A percentile compares a stretch with the other conserved stretches of the same genome.
Evolutionary conservation across 108 stramenopile species (phyloP).

Genomic region (Stephanodiscus minutulus): DNA sequence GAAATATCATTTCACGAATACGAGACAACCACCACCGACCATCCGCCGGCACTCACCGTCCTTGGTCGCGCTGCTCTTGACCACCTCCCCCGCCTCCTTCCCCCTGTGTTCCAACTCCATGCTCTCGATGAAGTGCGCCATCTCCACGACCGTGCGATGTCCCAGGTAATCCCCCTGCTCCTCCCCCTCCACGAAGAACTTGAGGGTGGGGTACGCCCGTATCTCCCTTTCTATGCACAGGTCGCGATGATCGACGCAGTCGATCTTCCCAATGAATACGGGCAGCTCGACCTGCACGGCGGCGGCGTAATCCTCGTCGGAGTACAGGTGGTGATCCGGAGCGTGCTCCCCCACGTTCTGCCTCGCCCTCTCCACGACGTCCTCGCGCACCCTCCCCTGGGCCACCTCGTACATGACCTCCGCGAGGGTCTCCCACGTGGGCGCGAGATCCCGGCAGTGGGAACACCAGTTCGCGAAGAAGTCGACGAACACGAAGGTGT

Average conservation of each 20-base stretch:
- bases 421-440: constrained; percentile 86
- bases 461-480: constrained; percentile 92
- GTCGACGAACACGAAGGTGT: constrained; percentile 67
- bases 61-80: constrained; percentile 38
- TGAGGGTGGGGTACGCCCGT: constrained; percentile 90
- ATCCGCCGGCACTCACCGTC: constrained; percentile 49
- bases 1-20: too few relatives aligned
- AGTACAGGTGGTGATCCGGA: constrained; percentile 65
- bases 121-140: constrained; percentile 66
- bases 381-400: constrained; percentile 41
- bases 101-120: constrained; percentile 73
- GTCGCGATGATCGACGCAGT: constrained; percentile 84
- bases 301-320: constrained; percentile 60
- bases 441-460: constrained; percentile 81
- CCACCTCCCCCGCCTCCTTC: constrained; percentile 27
- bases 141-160: constrained; percentile 81
- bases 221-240: constrained; percentile 78
- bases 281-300: constrained; percentile 74
- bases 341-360: constrained; percentile 1
- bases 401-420: constrained; percentile 79
- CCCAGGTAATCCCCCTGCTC: constrained; percentile 75
- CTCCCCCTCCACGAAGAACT: constrained; percentile 81
- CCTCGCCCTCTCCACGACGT: constrained; percentile 13
- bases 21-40: too few relatives aligned
- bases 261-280: constrained; percentile 80